These are phyloP conservation scores for Amanita jacksonii DNA, from an alignment of 768 basidiomycete species.

Conservation along the genomic window DNA sequence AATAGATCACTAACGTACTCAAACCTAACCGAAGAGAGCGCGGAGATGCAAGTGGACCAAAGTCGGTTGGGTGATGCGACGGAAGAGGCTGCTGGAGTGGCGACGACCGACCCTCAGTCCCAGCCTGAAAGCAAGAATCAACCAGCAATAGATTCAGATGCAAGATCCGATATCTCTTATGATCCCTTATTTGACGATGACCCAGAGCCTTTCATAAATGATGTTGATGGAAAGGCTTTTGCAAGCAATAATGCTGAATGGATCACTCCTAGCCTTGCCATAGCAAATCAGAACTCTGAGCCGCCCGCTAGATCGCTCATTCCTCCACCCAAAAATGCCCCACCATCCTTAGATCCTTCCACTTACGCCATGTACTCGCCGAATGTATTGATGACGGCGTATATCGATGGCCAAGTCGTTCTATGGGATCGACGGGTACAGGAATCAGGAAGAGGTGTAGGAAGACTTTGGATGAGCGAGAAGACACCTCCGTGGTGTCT, in stretches of 20 bases:
- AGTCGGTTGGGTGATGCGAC: background rate
- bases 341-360: constrained; percentile 56
- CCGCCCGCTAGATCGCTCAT: constrained; percentile 25
- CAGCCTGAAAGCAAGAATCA: constrained; percentile 11
- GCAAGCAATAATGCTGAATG: constrained; percentile 7
- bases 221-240: constrained; percentile 14
- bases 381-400: constrained; percentile 81
- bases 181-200: constrained; percentile 91
- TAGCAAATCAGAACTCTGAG: constrained; percentile 11
- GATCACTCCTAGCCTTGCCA: constrained; percentile 5
- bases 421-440: constrained; percentile 82
- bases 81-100: background rate
- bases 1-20: constrained; percentile 13
- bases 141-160: constrained; percentile 35
- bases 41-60: background rate
- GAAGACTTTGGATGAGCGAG: constrained; percentile 81
- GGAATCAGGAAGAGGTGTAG: constrained; percentile 59
- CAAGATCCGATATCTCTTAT: constrained; percentile 71
- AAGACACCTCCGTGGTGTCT: constrained; percentile 95
- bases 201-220: constrained; percentile 49
- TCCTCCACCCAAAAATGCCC: constrained; percentile 63
- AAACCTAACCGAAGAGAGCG: background rate
- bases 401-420: constrained; percentile 87
- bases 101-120: background rate
- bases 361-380: constrained; percentile 60